Percentiles rank a stretch among this genome's conserved stretches.
Evolutionary conservation across 2,329 filamentous ascomycete species (phyloP).

Genomic region (Rachicladosporium sp.): DNA sequence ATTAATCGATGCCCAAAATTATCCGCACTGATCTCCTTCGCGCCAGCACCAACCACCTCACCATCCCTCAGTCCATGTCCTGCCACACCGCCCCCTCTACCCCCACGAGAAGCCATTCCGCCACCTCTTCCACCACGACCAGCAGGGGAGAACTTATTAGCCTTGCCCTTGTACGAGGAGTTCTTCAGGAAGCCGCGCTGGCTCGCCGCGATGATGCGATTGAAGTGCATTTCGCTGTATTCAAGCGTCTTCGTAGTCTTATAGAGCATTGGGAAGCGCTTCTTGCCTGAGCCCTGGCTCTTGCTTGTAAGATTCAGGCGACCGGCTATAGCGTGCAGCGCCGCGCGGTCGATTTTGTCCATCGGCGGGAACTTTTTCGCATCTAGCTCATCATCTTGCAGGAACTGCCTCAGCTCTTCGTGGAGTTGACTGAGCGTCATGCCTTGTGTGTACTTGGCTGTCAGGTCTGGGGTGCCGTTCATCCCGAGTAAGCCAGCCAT

Average conservation of each 20-base stretch:
- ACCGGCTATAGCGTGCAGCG: conserved; percentile 2
- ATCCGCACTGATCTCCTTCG: conserved; percentile 68
- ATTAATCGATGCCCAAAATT: conserved; percentile 81
- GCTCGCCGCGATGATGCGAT: conserved; percentile 24
- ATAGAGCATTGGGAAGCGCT: conserved; percentile 64
- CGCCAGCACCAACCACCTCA: conserved; percentile 73
- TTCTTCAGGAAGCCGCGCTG: conserved; percentile 40
- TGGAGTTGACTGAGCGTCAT: conserved; percentile 60
- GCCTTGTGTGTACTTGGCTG: conserved; percentile 59
- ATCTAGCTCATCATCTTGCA: conserved; percentile 48
- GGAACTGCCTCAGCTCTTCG: conserved; percentile 59
- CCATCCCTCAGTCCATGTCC: conserved; percentile 59
- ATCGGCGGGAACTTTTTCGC: conserved; percentile 73
- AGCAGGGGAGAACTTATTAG: conserved; percentile 6
- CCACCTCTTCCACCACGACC: background rate
- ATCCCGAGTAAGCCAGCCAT: conserved; percentile 29
- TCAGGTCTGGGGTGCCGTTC: conserved; percentile 36
- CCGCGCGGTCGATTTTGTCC: conserved; percentile 50
- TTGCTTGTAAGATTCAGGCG: conserved; percentile 4
- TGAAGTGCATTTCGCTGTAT: conserved; percentile 44
- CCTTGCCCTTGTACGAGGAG: conserved; percentile 6
- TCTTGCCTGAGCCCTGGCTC: conserved; percentile 62
- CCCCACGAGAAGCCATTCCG: conserved; percentile 1
- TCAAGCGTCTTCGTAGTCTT: conserved; percentile 56
- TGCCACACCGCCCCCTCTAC: conserved; percentile 23